Conservation (phyloP, 164 flowering plant genomes). For the Pachysandra terminalis region DNA sequence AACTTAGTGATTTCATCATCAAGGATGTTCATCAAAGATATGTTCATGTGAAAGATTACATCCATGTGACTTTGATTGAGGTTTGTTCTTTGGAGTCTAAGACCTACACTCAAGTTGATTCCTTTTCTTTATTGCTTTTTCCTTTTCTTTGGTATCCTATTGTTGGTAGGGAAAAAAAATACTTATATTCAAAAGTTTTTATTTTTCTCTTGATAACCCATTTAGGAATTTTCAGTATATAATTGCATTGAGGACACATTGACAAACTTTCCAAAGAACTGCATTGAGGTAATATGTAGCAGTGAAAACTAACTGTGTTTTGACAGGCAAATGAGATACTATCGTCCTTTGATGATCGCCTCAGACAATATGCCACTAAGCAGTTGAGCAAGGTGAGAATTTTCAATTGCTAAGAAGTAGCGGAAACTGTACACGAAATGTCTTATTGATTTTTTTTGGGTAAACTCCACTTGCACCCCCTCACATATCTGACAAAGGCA, state of each 20-base stretch:
- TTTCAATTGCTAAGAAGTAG: background rate
- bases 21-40: slow-evolving; percentile 89
- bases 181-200: slow-evolving; percentile 2
- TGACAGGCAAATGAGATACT: slow-evolving; percentile 92
- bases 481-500: no score
- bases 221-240: background rate
- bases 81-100: slow-evolving; percentile 31
- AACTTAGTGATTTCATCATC: slow-evolving; percentile 92
- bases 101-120: background rate
- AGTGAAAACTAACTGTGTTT: slow-evolving; percentile 5
- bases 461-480: no score
- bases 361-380: slow-evolving; percentile 76
- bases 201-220: background rate
- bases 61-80: slow-evolving; percentile 93
- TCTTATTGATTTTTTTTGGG: background rate
- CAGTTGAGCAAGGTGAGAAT: slow-evolving; percentile 79
- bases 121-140: slow-evolving; percentile 2
- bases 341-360: slow-evolving; percentile 97
- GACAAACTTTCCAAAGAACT: background rate
- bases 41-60: slow-evolving; percentile 85
- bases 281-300: background rate
- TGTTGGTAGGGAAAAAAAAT: background rate
- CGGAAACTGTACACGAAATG: background rate
- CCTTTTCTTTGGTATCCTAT: slow-evolving; percentile 1
- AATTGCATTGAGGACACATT: background rate